Evolutionary conservation across 2,329 filamentous ascomycete species (phyloP).

Genomic region (Apiospora hydei): DNA sequence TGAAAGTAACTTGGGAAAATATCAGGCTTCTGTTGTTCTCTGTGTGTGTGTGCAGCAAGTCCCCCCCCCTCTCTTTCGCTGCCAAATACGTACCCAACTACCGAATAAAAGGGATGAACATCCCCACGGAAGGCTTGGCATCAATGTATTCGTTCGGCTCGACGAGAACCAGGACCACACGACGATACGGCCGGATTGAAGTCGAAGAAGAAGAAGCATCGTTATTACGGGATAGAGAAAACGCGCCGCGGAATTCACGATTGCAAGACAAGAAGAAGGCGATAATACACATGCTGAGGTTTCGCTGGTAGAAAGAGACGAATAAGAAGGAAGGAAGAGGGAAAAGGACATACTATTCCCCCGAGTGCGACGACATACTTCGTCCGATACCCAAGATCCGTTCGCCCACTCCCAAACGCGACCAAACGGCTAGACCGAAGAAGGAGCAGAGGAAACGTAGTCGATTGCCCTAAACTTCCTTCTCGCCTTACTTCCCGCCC

Average conservation of each 20-base stretch:
- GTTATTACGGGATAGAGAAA: background rate
- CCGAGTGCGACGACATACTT: background rate
- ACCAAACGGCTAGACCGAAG: background rate
- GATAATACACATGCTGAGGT: background rate
- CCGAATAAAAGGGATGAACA: background rate
- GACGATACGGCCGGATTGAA: background rate
- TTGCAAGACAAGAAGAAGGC: background rate
- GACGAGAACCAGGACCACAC: background rate
- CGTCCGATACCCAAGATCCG: background rate
- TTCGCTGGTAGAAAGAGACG: background rate
- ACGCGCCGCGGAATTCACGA: background rate
- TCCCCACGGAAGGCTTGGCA: background rate
- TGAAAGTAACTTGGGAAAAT: background rate
- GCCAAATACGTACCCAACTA: background rate
- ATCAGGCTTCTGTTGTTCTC: background rate
- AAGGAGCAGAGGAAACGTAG: background rate
- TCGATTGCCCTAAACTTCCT: background rate
- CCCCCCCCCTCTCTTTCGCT: background rate
- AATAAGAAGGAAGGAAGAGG: background rate
- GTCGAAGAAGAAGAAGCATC: background rate
- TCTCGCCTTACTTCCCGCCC: background rate
- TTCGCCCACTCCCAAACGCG: background rate
- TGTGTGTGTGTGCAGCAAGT: background rate
- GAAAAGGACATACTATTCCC: background rate
- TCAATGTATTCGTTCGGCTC: conserved; percentile 13